Evolutionary conservation across 305 asterid species (phyloP).

Genomic region (Ilex paraguariensis): DNA sequence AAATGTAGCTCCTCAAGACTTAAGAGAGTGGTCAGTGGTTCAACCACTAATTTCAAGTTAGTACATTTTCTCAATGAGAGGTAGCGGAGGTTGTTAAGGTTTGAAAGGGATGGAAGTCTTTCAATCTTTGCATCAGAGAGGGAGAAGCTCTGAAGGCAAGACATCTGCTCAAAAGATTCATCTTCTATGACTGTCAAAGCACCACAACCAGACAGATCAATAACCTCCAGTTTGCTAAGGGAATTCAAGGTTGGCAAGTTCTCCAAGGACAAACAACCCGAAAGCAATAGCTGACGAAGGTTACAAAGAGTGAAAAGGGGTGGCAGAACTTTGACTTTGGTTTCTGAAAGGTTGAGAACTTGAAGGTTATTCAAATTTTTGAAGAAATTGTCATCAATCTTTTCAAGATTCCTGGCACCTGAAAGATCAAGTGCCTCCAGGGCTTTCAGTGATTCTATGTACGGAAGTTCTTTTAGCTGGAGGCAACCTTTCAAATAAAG

Average conservation of each 20-base stretch:
- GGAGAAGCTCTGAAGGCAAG: slow-evolving; percentile 10
- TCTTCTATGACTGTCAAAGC: slow-evolving; percentile 18
- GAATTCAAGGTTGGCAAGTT: slow-evolving; percentile 24
- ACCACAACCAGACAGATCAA: slow-evolving; percentile 37
- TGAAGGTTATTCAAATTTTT: slow-evolving; percentile 6
- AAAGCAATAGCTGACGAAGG: slow-evolving; percentile 25
- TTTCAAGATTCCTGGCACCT: slow-evolving; percentile 23
- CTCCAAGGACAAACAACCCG: slow-evolving; percentile 20
- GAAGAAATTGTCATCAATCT: slow-evolving; percentile 19
- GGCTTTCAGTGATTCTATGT: slow-evolving; percentile 12
- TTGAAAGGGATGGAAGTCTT: slow-evolving; percentile 6
- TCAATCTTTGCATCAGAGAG: slow-evolving; percentile 11
- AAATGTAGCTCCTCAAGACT: no score
- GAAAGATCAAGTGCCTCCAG: slow-evolving; percentile 36
- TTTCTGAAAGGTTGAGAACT: slow-evolving; percentile 32
- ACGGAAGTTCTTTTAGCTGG: slow-evolving; percentile 16
- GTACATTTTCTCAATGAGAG: no score
- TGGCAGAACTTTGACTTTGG: slow-evolving; percentile 18
- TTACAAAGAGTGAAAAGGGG: slow-evolving; percentile 15
- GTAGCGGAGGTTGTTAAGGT: neutral
- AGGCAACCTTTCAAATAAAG: slow-evolving; percentile 20
- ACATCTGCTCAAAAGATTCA: slow-evolving; percentile 18
- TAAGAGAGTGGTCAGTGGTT: no score
- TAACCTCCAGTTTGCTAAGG: slow-evolving; percentile 20
- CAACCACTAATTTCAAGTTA: no score